Evolutionary conservation across 345 rosid genomes (phyloP).

Genomic region (Melaleuca quinquenervia): DNA sequence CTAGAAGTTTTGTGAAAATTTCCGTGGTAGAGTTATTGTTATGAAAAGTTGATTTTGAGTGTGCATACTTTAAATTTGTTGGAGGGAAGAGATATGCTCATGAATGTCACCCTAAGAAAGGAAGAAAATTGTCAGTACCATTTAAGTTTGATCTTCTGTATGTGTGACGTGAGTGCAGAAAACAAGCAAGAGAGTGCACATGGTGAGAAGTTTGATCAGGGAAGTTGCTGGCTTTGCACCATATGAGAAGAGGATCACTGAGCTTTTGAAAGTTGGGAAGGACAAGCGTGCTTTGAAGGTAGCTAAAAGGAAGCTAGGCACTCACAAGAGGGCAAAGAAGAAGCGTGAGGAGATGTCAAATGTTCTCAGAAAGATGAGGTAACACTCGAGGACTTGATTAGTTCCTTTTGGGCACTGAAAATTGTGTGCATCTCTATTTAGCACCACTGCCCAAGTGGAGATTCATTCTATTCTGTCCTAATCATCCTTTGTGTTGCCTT

Average conservation of each 20-base stretch:
- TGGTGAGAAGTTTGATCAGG: slow-evolving; percentile 57
- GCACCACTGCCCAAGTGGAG: neutral
- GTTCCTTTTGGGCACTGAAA: neutral
- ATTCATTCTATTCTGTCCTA: neutral
- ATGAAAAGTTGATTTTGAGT: neutral
- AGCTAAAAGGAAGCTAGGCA: slow-evolving; percentile 80
- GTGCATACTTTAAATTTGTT: neutral
- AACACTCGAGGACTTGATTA: neutral
- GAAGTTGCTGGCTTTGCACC: slow-evolving; percentile 95
- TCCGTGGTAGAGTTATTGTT: neutral
- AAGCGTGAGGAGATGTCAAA: slow-evolving; percentile 88
- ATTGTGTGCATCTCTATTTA: neutral
- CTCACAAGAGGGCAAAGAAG: slow-evolving; percentile 89
- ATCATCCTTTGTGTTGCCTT: neutral
- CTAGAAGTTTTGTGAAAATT: neutral
- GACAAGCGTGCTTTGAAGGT: slow-evolving; percentile 84
- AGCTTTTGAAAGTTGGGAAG: slow-evolving; percentile 84
- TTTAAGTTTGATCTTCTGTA: neutral
- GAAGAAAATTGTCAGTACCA: neutral
- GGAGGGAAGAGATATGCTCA: neutral
- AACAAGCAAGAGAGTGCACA: slow-evolving; percentile 76
- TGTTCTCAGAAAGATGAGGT: slow-evolving; percentile 77
- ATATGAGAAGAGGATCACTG: slow-evolving; percentile 79
- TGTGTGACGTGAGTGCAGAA: slow-evolving; percentile 16
- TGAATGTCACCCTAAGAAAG: neutral